Evolutionary conservation across 768 basidiomycete species (phyloP), one percentile per base, ranked within the genome.

Genomic region (Scleroderma bovista): DNA sequence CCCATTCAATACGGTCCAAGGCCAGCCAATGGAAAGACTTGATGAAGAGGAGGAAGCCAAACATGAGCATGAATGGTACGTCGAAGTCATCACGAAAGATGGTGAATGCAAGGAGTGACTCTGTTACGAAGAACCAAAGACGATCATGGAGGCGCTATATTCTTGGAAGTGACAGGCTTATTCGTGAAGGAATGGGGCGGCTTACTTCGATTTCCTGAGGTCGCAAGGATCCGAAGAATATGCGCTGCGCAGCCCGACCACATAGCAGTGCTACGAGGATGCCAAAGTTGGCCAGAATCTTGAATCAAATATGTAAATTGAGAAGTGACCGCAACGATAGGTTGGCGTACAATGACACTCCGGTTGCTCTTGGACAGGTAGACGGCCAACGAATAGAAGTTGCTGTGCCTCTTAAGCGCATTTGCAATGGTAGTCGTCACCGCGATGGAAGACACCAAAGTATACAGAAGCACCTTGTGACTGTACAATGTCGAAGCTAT

Each of bases 11-110:
- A 44, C 96, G 81, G 67, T 98, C 96, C 6, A 84, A 80, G 50
- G 94, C 82, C 29, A 99, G 78, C 96, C 96, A 99, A 65, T 99
- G 96, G 69, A 98, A 98, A 41, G 92, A 93, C 65, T 97, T 98
- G 57, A 96, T 78, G 57, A 96, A 95, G 15, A 97, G 79, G 11
- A 99, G 72, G 60, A 92, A 82, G n/a, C 88, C 86, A 63, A 98
- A 98, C 86, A 95, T 92, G 57, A 93, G 71, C 40, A 86, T 86
- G 64, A 98, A 97, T 3, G 84, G 80, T n/a, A 85, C 78, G 67
- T 94, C 91, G 64, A 95, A 93, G 66, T 93, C 91, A 67, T 94
- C 91, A 51, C 93, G 80, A 71, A 99, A 99, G 57, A 98, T 98
- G 32, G 96, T 96, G 64, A 98, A 88, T 1, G 96, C 95, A 45